phyloP scores from a whole-genome alignment of 2,329 filamentous ascomycete species.

The Ascochyta lentis region DNA sequence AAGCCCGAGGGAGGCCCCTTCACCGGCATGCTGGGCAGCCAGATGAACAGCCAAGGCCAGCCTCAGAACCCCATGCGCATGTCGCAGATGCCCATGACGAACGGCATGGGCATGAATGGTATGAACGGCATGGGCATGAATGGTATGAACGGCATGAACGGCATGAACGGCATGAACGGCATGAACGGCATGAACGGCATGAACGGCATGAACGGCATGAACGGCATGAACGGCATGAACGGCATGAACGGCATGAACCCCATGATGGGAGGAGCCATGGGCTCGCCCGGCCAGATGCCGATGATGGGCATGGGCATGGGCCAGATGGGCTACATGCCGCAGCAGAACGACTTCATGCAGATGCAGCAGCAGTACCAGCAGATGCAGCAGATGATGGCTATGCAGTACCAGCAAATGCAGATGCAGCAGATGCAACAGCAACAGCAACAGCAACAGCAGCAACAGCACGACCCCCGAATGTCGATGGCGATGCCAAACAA shows the following conservation, averaged over 20 bases:
- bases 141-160: conserved; percentile 24
- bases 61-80: conserved; percentile 32
- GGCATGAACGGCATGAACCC: conserved; percentile 33
- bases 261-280: conserved; percentile 37
- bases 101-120: neutral
- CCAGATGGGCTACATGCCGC: conserved; percentile 62
- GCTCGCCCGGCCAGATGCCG: conserved; percentile 25
- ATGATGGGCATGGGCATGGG: conserved; percentile 44
- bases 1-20: conserved; percentile 40
- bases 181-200: conserved; percentile 29
- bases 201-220: conserved; percentile 32
- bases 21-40: conserved; percentile 43
- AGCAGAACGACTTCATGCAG: conserved; percentile 77
- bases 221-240: conserved; percentile 20
- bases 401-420: conserved; percentile 51
- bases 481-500: conserved; percentile 32
- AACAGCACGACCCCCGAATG: conserved; percentile 36
- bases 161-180: conserved; percentile 21
- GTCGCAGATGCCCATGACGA: conserved; percentile 30
- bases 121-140: conserved; percentile 26
- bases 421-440: conserved; percentile 44
- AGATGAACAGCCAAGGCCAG: conserved; percentile 41
- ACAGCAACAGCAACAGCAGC: conserved; percentile 34
- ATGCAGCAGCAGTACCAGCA: conserved; percentile 87
- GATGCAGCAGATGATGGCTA: conserved; percentile 45